A percentile compares a stretch with the other conserved stretches of the same genome.
Evolutionary conservation across 768 basidiomycete species (phyloP).

Genomic region (Mycena vitilis): DNA sequence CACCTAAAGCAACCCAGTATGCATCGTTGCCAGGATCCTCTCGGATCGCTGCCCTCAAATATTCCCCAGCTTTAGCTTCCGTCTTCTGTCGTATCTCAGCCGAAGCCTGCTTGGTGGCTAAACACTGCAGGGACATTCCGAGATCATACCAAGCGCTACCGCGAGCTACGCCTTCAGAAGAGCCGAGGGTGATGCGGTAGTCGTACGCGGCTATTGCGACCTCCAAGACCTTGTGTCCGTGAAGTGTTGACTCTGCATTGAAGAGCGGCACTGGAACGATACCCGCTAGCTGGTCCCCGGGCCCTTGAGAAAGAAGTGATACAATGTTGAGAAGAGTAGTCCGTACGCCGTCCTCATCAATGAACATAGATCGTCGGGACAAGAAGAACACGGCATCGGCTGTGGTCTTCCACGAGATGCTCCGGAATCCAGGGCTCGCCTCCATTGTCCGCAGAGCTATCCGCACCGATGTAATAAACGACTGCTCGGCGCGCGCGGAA

Average conservation of each 20-base stretch:
- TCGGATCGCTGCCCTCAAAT: slow-evolving; percentile 77
- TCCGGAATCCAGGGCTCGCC: slow-evolving; percentile 70
- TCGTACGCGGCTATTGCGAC: slow-evolving; percentile 70
- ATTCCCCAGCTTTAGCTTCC: slow-evolving; percentile 58
- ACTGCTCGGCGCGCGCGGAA: slow-evolving; percentile 75
- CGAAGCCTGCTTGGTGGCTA: slow-evolving; percentile 49
- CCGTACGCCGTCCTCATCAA: slow-evolving; percentile 55
- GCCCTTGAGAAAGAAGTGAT: slow-evolving; percentile 52
- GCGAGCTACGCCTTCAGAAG: slow-evolving; percentile 58
- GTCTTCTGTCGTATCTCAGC: slow-evolving; percentile 46
- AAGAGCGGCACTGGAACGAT: slow-evolving; percentile 50
- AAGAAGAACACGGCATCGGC: slow-evolving; percentile 83
- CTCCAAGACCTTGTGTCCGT: slow-evolving; percentile 55
- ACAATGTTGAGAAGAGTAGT: slow-evolving; percentile 48
- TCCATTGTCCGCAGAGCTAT: slow-evolving; percentile 62
- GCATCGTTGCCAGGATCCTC: slow-evolving; percentile 75
- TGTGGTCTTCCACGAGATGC: slow-evolving; percentile 84
- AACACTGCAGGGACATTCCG: slow-evolving; percentile 67
- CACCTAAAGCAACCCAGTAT: slow-evolving; percentile 89
- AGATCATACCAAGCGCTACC: slow-evolving; percentile 83
- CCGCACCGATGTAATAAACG: slow-evolving; percentile 71
- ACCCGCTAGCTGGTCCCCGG: slow-evolving; percentile 55
- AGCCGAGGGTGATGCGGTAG: slow-evolving; percentile 68
- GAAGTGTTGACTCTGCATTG: slow-evolving; percentile 39
- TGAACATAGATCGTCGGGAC: slow-evolving; percentile 62